Evolutionary conservation across 1,284 basidiomycete genomes (phyloP).

Genomic region (Leccinum olivaceoglutinosum): DNA sequence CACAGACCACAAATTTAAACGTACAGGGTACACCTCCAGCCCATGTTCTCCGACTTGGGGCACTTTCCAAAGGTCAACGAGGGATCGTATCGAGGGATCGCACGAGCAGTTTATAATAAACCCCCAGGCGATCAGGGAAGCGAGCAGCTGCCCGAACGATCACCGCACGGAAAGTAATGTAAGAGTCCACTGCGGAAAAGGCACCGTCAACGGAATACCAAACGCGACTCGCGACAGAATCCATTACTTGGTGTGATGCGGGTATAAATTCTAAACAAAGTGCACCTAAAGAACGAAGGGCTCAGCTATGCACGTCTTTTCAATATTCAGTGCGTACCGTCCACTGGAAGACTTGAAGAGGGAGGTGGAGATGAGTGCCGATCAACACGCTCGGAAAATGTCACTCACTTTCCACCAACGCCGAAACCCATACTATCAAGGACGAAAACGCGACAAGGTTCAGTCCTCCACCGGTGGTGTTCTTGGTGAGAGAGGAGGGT

Average conservation of each 20-base stretch:
- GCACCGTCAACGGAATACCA: constrained; percentile 4
- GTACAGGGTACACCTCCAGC: constrained; percentile 60
- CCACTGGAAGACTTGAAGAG: constrained; percentile 42
- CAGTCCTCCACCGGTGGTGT: constrained; percentile 40
- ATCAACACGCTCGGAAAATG: background rate
- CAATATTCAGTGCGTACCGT: constrained; percentile 32
- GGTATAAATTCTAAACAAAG: constrained; percentile 55
- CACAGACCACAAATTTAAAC: background rate
- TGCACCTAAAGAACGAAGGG: constrained; percentile 32
- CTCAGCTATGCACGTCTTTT: background rate
- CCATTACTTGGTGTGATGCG: constrained; percentile 39
- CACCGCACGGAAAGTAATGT: constrained; percentile 65
- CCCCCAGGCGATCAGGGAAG: constrained; percentile 45
- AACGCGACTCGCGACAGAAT: background rate
- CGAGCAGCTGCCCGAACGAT: constrained; percentile 55
- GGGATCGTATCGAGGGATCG: constrained; percentile 24
- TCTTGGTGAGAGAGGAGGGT: no score
- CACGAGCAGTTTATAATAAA: constrained; percentile 50
- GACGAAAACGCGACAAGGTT: constrained; percentile 48
- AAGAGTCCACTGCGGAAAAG: constrained; percentile 45
- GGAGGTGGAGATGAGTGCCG: background rate
- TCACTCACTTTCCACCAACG: constrained; percentile 48
- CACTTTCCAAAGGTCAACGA: constrained; percentile 34
- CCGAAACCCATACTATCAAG: constrained; percentile 54
- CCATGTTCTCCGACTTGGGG: constrained; percentile 44